Base-by-base conservation (phyloP, 768 basidiomycete genomes). In the Hortiboletus campestris region DNA sequence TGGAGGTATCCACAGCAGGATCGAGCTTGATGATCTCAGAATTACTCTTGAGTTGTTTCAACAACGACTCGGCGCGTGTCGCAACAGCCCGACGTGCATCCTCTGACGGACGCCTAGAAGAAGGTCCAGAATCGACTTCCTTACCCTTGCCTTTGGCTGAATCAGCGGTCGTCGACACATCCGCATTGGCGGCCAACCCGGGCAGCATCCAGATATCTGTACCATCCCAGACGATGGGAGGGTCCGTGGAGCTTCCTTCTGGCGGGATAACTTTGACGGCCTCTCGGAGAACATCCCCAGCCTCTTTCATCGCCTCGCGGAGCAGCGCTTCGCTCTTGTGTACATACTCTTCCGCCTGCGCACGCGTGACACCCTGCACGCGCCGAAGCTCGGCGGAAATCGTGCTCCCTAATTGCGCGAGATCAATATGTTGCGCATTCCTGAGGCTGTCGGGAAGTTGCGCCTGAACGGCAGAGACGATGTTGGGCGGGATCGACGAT, bases 181-280 rank as follows among this genome's bases (percentile, higher is more conserved):
- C 60, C 51, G 56, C 49, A 47, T 40, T 20, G 19, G 61, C 63
- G 10, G 65, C 59, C 19, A 60, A 56, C 39, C 63, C 63, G 10
- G 82, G 91, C 55, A 94, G 66, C 76, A 86, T 84, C 87, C 92
- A 94, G 67, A 94, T 81, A 70, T 95, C 92, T 32, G 85, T 74
- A 1, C 92, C 94, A 68, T 95, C 94, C 92, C 92, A 95, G 41
- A 83, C 61, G 28, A 86, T 66, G 4, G 72, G 67, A 32, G 64
- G 59, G 2, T 72, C 65, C 43, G 57, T 46, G 14, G 66, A 22
- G 8, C 62, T 68, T 42, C 80, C 80, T 36, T 89, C 86, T 1
- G 94, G 94, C 0, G 94, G 95, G 14, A 98, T 78, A 48, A 97
- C 88, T 70, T 94, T 95, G 63, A 98, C 92, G 12, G 91, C 93